Conservation (phyloP, 1,284 basidiomycete species). For the Phylloporus sp. region DNA sequence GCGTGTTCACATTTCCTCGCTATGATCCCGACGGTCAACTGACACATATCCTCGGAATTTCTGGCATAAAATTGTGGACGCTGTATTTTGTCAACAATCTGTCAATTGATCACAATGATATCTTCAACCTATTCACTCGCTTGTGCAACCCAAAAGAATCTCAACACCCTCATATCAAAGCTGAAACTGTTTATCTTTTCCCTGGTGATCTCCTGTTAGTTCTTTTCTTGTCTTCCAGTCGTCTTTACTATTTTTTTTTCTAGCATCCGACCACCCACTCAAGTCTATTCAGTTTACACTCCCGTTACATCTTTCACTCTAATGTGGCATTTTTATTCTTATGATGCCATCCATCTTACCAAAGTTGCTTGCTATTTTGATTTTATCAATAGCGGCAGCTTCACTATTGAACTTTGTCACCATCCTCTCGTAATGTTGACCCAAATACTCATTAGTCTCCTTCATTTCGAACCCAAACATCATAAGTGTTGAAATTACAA, state of each 20-base stretch:
- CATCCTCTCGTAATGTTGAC: constrained; percentile 1
- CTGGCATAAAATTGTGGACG: neutral
- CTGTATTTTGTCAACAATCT: too few relatives aligned
- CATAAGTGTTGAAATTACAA: too few relatives aligned
- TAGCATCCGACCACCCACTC: neutral
- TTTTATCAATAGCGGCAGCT: neutral
- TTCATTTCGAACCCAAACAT: neutral
- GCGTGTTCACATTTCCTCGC: neutral
- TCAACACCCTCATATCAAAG: too few relatives aligned
- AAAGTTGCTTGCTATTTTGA: constrained; percentile 5
- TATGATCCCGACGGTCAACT: neutral
- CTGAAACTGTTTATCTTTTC: too few relatives aligned
- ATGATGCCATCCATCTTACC: constrained; percentile 6
- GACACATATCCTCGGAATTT: neutral
- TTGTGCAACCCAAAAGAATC: too few relatives aligned
- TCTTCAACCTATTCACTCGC: too few relatives aligned
- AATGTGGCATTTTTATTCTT: constrained; percentile 5
- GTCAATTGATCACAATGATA: too few relatives aligned
- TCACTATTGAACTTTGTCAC: constrained; percentile 7
- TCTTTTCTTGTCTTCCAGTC: too few relatives aligned
- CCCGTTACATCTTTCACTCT: constrained; percentile 4
- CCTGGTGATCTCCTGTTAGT: too few relatives aligned
- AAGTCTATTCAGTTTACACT: constrained; percentile 8
- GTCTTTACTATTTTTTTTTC: too few relatives aligned
- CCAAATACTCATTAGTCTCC: constrained; percentile 6